Evolutionary conservation across 2,329 filamentous ascomycete species (phyloP).

Genomic region (Xylaria sp.): DNA sequence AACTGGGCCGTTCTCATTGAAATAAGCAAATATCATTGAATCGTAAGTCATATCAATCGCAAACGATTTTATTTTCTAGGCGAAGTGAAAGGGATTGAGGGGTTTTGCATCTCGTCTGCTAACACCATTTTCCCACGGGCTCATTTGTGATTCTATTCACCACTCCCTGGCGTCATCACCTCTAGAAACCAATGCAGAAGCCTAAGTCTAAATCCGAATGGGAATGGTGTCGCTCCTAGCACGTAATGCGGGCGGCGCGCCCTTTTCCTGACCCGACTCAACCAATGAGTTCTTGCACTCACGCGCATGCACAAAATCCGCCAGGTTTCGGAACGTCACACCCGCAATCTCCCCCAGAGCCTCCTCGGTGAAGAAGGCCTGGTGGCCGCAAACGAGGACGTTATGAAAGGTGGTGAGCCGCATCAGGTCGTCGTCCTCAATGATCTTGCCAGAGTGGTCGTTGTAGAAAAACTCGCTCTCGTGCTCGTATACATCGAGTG

Average conservation of each 20-base stretch:
- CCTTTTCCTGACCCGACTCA: constrained; percentile 8
- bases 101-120: not conserved
- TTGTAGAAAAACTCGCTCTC: constrained; percentile 69
- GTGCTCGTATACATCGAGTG: constrained; percentile 72
- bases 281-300: constrained; percentile 36
- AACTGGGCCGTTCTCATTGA: not conserved
- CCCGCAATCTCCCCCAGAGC: constrained; percentile 68
- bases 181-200: not conserved
- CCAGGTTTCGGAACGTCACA: constrained; percentile 62
- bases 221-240: constrained; percentile 41
- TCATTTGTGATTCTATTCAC: too few species aligned
- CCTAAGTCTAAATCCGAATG: constrained; percentile 42
- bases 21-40: not conserved
- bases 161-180: too few species aligned
- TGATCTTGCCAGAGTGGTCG: constrained; percentile 68
- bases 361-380: constrained; percentile 72
- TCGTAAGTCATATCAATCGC: not conserved
- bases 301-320: constrained; percentile 46
- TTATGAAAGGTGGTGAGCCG: constrained; percentile 72
- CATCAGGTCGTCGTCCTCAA: constrained; percentile 70
- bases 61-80: not conserved
- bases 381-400: constrained; percentile 69
- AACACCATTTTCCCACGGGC: not conserved
- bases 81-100: not conserved
- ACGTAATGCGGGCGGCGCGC: not conserved